Evolutionary conservation across 176 grass and related monocot species (phyloP), one percentile per base, ranked within the genome.

Genomic region (Rhipidocladum racemiflorum): DNA sequence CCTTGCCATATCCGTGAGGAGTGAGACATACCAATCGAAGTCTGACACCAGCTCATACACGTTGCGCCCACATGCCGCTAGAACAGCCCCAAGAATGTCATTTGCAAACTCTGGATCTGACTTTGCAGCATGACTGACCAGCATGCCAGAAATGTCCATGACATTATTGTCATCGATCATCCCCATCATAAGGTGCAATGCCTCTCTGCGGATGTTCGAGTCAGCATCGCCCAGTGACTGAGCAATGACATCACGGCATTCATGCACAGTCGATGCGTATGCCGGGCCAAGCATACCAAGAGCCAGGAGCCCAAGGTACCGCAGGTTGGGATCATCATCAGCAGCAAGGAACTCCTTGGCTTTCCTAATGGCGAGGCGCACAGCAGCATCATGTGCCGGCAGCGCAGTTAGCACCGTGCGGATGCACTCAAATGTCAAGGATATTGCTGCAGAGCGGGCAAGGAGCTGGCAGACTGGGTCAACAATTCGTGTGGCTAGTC

Each of bases 21-120:
- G 87, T 0, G 84, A 92, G 21, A 89, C 84, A 61, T 98, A 98
- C 92, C 96, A 93, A 80, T 95, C 96, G 28, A 98, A 98, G 83
- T 98, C 96, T 27, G 73, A 45, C 18, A 98, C 87, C 61, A 98
- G 80, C 59, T 94, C 96, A 79, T 98, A 98, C 6, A 93, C 73
- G 10, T 95, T 86, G 35, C 54, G 88, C 61, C 90, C 78, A 68
- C 96, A 98, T 54, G 82, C 81, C 49, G 70, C 63, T 9, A 98
- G 87, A 81, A 98, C 75, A 54, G 90, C 63, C 1, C 84, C 89
- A 23, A 98, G 76, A 81, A 95, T 93, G 29, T 95, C 89, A 61
- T 93, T 95, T 44, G 90, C 75, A 39, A 95, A 98, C 46, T 93
- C 87, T 5, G 90, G 90, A 62, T 98, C 88, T 23, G 92, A 95